Conservation (phyloP, 805 yeast species). For the Ogataea populi-albae region DNA sequence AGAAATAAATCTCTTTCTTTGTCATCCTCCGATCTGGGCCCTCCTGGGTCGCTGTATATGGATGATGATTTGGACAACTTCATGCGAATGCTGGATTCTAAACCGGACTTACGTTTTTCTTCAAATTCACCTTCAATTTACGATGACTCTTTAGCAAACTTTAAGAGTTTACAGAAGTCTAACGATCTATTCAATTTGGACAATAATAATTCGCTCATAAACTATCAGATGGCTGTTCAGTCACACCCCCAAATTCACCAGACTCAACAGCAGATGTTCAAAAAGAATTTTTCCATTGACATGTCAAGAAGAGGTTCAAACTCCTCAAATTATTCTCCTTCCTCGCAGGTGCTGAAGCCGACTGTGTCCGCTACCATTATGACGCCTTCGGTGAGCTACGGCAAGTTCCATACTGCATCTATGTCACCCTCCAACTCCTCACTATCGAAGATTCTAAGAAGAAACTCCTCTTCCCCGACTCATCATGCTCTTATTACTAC, state of each 20-base stretch:
- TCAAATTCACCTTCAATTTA: conserved; percentile 26
- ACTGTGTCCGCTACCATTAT: conserved; percentile 18
- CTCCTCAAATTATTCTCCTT: conserved; percentile 26
- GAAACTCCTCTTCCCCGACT: conserved; percentile 17
- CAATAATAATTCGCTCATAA: conserved; percentile 8
- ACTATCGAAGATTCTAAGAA: conserved; percentile 15
- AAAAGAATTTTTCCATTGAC: conserved; percentile 15
- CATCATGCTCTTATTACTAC: conserved; percentile 12
- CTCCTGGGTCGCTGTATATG: conserved; percentile 25
- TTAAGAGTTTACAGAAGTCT: conserved; percentile 27
- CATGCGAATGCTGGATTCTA: conserved; percentile 35
- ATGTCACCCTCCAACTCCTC: conserved; percentile 22
- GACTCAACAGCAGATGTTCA: conserved; percentile 11
- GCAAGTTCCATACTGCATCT: conserved; percentile 16
- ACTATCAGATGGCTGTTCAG: conserved; percentile 8
- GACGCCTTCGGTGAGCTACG: conserved; percentile 26
- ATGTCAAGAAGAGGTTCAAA: conserved; percentile 18
- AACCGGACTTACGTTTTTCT: conserved; percentile 34
- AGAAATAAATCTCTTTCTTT: conserved; percentile 24
- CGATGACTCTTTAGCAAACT: conserved; percentile 29
- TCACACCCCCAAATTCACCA: conserved; percentile 6
- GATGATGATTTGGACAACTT: conserved; percentile 36
- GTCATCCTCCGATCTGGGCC: conserved; percentile 26
- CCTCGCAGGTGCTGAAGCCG: conserved; percentile 21
- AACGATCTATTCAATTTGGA: conserved; percentile 24